Evolutionary conservation across 176 grass and related monocot genomes (phyloP), one percentile per base, ranked within the genome.

Genomic region (Cenchrus fungigraminus): DNA sequence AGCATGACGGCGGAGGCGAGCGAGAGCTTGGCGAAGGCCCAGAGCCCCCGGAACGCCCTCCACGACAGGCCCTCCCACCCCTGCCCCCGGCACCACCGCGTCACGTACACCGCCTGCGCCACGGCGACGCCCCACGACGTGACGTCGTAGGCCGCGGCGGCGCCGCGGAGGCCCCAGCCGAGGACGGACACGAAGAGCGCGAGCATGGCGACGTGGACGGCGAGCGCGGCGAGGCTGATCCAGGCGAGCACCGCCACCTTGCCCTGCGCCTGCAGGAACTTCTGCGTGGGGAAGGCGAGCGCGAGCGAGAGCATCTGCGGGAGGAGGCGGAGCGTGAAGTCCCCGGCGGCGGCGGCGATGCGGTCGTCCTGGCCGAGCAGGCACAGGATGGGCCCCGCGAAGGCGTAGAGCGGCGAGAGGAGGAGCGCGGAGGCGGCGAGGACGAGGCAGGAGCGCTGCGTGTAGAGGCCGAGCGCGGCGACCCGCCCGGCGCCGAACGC

Each of bases 221-320:
- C 15, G 7, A 97, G 90, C 20, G 90, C 88, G 12, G 71, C 68
- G 63, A 86, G 75, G 1, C 92, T 71, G 63, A 95, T 97, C 92
- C 95, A 92, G 0, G 92, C 88, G 0, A 97, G 90, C 74, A 42
- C 90, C 0, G 8, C 19, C 0, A 95, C 92, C 85, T 90, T 91
- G 87, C 88, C 91, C 90, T 97, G 95, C 17, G 95, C 82, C 84
- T 95, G 95, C 2, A 97, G 88, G 62, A 97, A 91, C 62, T 94
- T 97, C 84, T 94, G 95, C 0, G 92, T 91, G 0, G 95, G 92
- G 77, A 97, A 97, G 76, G 87, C 89, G 64, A 94, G 44, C 20
- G 95, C 90, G 13, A 97, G 82, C 6, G 95, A 87, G 52, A 97
- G 93, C 87, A 94, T 90, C 77, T 97, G 87, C n/a, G 95, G 95